Evolutionary conservation across 2,329 filamentous ascomycete species (phyloP), one percentile per base, ranked within the genome.

Genomic region (Aspergillus bombycis): DNA sequence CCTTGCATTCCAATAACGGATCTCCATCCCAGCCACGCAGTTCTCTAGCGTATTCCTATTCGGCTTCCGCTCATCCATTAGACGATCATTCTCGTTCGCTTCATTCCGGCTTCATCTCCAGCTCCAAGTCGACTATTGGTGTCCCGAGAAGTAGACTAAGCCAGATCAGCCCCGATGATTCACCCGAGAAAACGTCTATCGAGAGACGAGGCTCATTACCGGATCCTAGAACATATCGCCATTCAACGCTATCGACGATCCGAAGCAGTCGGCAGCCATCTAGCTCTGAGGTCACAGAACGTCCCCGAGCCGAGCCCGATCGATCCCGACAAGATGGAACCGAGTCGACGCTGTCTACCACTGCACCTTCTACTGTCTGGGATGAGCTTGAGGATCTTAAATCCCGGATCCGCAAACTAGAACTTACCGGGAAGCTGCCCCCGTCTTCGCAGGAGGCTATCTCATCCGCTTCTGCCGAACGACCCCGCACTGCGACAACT

Each of bases 331-430:
- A 74, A 23, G 89, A 94, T 71, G 90, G 89, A 10, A 93, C 93
- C 0, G 93, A 95, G 71, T 98, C 95, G 0, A 94, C 91, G 0
- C 85, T 91, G 38, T 98, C 95, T 0, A 95, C 92, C 0, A 93
- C 90, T 1, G 93, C 92, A 1, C 92, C 94, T 14, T 96, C 93
- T 2, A 97, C 93, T 0, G 92, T 99, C 3, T 99, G 95, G 95
- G 95, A 98, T 75, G 95, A 99, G 78, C 81, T 99, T 32, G 95
- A 98, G 71, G 95, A 98, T 68, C 81, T 99, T 54, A 98, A 98
- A 77, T 95, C 92, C 46, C 88, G 95, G 34, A 97, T 99, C 70
- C 89, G 92, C 70, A 91, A 93, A 64, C 85, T 99, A 11, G 95
- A 98, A 77, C 79, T 96, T 69, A 96, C 92, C 2, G 94, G 94